Evolutionary conservation across 2,329 filamentous ascomycete species (phyloP).

Genomic region (Monosporascus sp.): DNA sequence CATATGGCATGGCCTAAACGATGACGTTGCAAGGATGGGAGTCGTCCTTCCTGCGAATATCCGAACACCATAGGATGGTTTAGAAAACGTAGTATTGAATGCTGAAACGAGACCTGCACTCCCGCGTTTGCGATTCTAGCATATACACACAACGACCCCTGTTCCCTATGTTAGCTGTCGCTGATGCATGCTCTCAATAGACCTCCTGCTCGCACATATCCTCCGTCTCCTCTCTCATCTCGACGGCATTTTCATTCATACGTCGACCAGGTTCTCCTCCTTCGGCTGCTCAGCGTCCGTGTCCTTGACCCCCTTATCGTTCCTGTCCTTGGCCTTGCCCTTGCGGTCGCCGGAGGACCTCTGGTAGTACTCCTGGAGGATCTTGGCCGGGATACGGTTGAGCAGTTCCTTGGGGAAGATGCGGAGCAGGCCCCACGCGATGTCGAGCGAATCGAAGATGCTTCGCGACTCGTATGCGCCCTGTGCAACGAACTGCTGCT

Average conservation of each 20-base stretch:
- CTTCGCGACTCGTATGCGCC: conserved; percentile 85
- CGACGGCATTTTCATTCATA: conserved; percentile 28
- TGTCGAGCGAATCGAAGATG: conserved; percentile 90
- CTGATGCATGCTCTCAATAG: no score
- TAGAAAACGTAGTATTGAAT: neutral
- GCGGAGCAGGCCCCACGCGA: conserved; percentile 91
- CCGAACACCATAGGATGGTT: neutral
- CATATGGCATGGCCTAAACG: no score
- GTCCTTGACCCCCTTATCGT: conserved; percentile 36
- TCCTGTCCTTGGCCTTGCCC: conserved; percentile 51
- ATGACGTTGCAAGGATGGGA: no score
- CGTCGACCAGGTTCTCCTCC: conserved; percentile 58
- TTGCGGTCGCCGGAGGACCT: conserved; percentile 59
- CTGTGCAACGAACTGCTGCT: conserved; percentile 89
- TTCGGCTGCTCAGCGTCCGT: conserved; percentile 33
- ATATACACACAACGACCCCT: neutral
- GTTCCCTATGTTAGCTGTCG: no score
- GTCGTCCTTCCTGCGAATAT: no score
- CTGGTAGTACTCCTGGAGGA: conserved; percentile 79
- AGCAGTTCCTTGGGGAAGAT: conserved; percentile 98
- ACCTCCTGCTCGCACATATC: no score
- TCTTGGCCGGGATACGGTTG: conserved; percentile 84
- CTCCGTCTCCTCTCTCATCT: no score
- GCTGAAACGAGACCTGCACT: neutral
- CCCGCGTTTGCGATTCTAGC: neutral